These are phyloP conservation scores for Volvox africanus DNA, from an alignment of 139 green algal genomes.

Conservation along the genomic window DNA sequence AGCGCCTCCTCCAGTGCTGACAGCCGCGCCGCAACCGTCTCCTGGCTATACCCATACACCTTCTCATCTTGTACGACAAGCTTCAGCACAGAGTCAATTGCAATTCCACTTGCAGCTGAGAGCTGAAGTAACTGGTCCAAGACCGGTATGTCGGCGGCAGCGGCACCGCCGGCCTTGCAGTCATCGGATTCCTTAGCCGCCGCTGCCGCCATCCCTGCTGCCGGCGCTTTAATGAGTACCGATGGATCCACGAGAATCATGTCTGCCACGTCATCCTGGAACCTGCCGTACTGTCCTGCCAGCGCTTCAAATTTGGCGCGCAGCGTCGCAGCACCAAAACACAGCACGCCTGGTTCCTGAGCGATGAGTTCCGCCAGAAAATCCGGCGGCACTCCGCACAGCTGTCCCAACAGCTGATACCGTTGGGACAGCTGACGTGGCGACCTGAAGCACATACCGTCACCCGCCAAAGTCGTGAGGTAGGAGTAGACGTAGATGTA, in stretches of 20 bases:
- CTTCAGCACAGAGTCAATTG: background rate
- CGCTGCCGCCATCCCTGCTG: background rate
- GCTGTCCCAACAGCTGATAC: conserved; percentile 39
- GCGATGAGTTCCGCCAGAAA: conserved; percentile 59
- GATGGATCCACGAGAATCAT: conserved; percentile 61
- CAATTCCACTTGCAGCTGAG: background rate
- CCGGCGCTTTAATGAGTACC: conserved; percentile 49
- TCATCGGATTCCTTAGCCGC: background rate
- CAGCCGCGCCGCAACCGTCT: background rate
- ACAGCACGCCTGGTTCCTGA: conserved; percentile 52
- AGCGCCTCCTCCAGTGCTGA: conserved; percentile 2
- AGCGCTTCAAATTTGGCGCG: conserved; percentile 51
- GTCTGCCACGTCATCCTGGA: conserved; percentile 60
- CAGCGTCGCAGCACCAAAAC: conserved; percentile 36
- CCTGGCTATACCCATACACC: background rate
- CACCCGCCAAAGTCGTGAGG: background rate
- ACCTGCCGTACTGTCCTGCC: conserved; percentile 18
- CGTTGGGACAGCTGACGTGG: background rate
- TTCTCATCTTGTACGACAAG: background rate
- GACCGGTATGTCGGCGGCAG: background rate
- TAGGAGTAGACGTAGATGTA: background rate
- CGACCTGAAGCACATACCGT: background rate
- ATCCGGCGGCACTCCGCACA: conserved; percentile 52
- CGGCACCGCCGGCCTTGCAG: too few species aligned
- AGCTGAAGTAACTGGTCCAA: conserved; percentile 7